A percentile compares a stretch with the other conserved stretches of the same genome.
Conservation (phyloP, 2,329 filamentous ascomycete species). For the Penicillium hesseltinei region DNA sequence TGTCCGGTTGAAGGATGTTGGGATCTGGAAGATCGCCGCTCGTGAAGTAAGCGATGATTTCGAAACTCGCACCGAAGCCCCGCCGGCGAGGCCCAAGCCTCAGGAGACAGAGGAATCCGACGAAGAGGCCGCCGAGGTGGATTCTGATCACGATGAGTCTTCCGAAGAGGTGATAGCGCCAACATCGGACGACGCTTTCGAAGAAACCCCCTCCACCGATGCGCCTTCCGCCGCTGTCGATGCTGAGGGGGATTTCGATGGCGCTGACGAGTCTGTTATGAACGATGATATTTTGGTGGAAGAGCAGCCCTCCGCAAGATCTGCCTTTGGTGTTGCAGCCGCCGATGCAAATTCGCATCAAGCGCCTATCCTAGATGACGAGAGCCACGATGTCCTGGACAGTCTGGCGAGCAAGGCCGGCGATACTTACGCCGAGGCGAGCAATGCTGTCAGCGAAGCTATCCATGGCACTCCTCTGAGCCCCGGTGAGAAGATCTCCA, state of each 20-base stretch:
- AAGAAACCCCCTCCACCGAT: neutral
- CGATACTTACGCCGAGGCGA: constrained; percentile 54
- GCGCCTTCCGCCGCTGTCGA: neutral
- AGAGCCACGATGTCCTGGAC: constrained; percentile 48
- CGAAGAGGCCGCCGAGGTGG: constrained; percentile 7
- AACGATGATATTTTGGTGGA: constrained; percentile 45
- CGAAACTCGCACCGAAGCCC: constrained; percentile 56
- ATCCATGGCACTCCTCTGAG: constrained; percentile 52
- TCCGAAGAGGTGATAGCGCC: neutral
- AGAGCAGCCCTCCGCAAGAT: constrained; percentile 41
- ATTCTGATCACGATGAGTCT: constrained; percentile 8
- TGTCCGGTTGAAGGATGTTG: constrained; percentile 75
- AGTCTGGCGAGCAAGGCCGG: constrained; percentile 53
- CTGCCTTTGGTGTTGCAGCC: constrained; percentile 22
- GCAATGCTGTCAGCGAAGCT: constrained; percentile 54
- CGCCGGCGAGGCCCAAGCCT: constrained; percentile 32
- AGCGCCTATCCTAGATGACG: constrained; percentile 44
- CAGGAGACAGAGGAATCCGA: constrained; percentile 15
- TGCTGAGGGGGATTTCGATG: neutral
- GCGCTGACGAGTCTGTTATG: constrained; percentile 4
- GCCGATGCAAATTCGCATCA: constrained; percentile 18
- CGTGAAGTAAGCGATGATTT: constrained; percentile 77
- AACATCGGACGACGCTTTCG: constrained; percentile 4
- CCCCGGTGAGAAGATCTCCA: constrained; percentile 48
- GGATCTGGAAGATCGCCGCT: constrained; percentile 76